Percentiles rank a stretch among this genome's conserved stretches.
These are phyloP conservation scores for Xylariaceae sp. DNA, from an alignment of 2,329 filamentous ascomycete genomes.

Conservation along the genomic window DNA sequence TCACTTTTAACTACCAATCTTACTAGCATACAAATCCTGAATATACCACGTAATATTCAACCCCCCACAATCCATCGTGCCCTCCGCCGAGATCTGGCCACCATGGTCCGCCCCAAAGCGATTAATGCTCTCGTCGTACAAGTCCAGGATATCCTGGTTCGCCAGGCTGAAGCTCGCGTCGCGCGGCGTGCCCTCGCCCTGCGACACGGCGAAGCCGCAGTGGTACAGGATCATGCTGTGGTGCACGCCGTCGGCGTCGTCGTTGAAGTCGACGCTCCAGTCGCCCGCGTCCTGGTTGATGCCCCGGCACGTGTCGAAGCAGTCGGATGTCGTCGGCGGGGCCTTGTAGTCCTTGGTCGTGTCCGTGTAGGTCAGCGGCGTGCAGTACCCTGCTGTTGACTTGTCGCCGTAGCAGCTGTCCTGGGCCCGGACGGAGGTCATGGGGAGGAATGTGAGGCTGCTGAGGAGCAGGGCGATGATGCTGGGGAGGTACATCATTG, in stretches of 20 bases:
- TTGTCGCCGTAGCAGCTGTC: constrained; percentile 30
- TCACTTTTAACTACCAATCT: not conserved
- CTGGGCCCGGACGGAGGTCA: not conserved
- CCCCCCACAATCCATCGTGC: constrained; percentile 32
- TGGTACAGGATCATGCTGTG: constrained; percentile 27
- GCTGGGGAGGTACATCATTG: constrained; percentile 8
- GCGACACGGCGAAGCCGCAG: constrained; percentile 32
- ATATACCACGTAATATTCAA: constrained; percentile 33
- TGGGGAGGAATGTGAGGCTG: constrained; percentile 2
- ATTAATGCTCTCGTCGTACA: constrained; percentile 26
- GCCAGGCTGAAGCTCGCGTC: constrained; percentile 25
- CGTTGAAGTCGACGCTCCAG: constrained; percentile 36
- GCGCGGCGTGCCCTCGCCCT: constrained; percentile 22
- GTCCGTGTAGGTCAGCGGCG: constrained; percentile 32
- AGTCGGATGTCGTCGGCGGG: constrained; percentile 23
- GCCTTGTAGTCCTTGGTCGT: constrained; percentile 14
- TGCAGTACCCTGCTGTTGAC: constrained; percentile 30
- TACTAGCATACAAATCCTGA: constrained; percentile 1
- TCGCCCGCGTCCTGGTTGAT: constrained; percentile 31
- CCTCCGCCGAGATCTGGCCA: constrained; percentile 33
- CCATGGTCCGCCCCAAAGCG: constrained; percentile 30
- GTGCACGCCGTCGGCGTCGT: constrained; percentile 20
- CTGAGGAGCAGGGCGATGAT: constrained; percentile 12
- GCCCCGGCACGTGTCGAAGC: constrained; percentile 32
- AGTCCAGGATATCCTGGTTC: constrained; percentile 37